Evolutionary conservation across 129 eudicot species (phyloP).

Genomic region (Rutidosis leptorrhynchoides): DNA sequence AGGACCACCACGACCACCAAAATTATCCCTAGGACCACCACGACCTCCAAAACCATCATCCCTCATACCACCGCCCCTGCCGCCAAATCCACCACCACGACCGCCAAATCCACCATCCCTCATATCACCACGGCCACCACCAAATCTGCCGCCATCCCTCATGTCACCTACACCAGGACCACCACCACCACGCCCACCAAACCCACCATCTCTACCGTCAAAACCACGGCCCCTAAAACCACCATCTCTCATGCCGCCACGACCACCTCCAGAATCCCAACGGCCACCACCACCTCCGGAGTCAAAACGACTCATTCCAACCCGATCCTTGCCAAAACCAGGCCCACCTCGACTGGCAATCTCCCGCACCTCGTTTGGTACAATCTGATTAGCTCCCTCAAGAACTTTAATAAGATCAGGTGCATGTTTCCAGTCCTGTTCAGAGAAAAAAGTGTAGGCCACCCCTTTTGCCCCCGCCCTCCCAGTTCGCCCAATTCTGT

Average conservation of each 20-base stretch:
- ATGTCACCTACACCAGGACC: conserved; percentile 31
- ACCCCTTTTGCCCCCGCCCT: conserved; percentile 98
- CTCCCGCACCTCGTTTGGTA: conserved; percentile 66
- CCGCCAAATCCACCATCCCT: conserved; percentile 50
- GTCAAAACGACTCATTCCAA: conserved; percentile 52
- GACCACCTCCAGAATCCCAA: conserved; percentile 71
- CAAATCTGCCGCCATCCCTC: conserved; percentile 61
- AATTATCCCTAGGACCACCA: conserved; percentile 37
- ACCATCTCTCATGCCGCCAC: conserved; percentile 25
- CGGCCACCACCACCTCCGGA: conserved; percentile 53
- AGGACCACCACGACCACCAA: conserved; percentile 40
- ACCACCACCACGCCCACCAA: conserved; percentile 45
- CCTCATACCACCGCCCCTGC: conserved; percentile 72
- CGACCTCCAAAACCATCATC: conserved; percentile 42
- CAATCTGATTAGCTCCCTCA: conserved; percentile 91
- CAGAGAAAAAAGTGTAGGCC: conserved; percentile 79
- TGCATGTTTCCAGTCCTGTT: conserved; percentile 92
- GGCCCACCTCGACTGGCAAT: conserved; percentile 88
- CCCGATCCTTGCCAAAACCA: conserved; percentile 56
- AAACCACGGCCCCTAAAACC: conserved; percentile 61
- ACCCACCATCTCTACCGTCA: conserved; percentile 44
- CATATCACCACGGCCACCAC: conserved; percentile 71
- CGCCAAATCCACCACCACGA: conserved; percentile 56
- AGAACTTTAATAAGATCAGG: conserved; percentile 70
- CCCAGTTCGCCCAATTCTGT: conserved; percentile 92